Percentiles rank a stretch among this genome's conserved stretches.
phyloP scores from a whole-genome alignment of 1,284 basidiomycete species.

The Albatrellus sp. region DNA sequence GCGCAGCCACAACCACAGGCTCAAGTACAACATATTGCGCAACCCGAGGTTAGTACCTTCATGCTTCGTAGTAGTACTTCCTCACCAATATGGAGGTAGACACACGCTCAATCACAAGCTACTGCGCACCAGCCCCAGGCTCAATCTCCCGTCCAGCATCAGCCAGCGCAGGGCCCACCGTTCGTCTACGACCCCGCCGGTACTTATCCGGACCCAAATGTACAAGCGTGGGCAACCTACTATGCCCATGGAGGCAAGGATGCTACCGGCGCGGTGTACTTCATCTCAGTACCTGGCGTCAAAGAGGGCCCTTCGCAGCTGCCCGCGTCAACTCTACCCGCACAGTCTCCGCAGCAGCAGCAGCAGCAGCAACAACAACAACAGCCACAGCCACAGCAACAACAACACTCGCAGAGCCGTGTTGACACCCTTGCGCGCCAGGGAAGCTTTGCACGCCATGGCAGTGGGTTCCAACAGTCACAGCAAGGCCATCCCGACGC shows the following conservation, averaged over 20 bases:
- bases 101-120: slow-evolving; percentile 3
- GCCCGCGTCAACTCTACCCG: background rate
- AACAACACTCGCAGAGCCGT: too few species aligned
- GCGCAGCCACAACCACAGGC: slow-evolving; percentile 10
- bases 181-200: slow-evolving; percentile 55
- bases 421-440: too few species aligned
- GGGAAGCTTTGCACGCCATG: too few species aligned
- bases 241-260: slow-evolving; percentile 66
- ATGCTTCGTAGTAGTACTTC: too few species aligned
- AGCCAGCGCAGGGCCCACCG: slow-evolving; percentile 37
- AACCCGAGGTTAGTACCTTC: too few species aligned
- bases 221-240: slow-evolving; percentile 72
- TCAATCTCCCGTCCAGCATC: slow-evolving; percentile 10
- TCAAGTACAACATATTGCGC: slow-evolving; percentile 5
- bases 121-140: slow-evolving; percentile 12
- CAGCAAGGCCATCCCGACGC: too few species aligned
- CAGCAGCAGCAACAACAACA: background rate
- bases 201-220: slow-evolving; percentile 59
- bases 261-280: slow-evolving; percentile 59
- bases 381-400: background rate
- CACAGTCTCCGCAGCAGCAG: background rate
- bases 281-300: slow-evolving; percentile 60
- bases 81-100: too few species aligned
- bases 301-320: slow-evolving; percentile 19
- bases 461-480: too few species aligned